Conservation (phyloP, 2,329 filamentous ascomycete genomes). For the Sporothrix pallida region DNA sequence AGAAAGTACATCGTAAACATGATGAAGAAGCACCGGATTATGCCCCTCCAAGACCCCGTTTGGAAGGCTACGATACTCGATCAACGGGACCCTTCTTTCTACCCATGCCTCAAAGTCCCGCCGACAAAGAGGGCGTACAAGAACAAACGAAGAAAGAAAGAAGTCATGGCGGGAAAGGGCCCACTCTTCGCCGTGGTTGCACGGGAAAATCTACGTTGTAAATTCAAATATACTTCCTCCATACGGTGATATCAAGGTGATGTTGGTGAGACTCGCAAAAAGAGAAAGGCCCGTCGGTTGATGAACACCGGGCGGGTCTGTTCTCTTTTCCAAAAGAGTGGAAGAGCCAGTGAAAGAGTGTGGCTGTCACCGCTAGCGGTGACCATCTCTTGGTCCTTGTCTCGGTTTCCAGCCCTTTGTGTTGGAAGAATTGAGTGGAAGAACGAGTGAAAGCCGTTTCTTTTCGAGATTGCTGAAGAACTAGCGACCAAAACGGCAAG, state of each 20-base stretch:
- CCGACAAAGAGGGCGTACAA: not conserved
- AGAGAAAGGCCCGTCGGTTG: conserved; percentile 8
- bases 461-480: conserved; percentile 24
- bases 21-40: not conserved
- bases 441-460: not conserved
- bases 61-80: not conserved
- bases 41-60: not conserved
- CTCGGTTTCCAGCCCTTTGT: too few species aligned
- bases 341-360: not conserved
- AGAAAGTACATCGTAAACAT: not conserved
- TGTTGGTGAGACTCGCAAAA: not conserved
- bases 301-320: conserved; percentile 13
- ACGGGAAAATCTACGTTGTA: not conserved
- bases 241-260: not conserved
- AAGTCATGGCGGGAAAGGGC: not conserved
- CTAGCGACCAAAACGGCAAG: conserved; percentile 29
- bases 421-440: too few species aligned
- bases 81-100: not conserved
- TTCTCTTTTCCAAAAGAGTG: too few species aligned
- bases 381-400: not conserved
- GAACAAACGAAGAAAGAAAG: not conserved
- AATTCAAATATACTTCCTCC: not conserved
- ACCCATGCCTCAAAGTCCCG: not conserved
- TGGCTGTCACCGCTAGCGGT: conserved; percentile 4
- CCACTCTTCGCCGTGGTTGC: not conserved